phyloP scores from a whole-genome alignment of 345 rosid genomes.

The Xanthoceras sorbifolium region DNA sequence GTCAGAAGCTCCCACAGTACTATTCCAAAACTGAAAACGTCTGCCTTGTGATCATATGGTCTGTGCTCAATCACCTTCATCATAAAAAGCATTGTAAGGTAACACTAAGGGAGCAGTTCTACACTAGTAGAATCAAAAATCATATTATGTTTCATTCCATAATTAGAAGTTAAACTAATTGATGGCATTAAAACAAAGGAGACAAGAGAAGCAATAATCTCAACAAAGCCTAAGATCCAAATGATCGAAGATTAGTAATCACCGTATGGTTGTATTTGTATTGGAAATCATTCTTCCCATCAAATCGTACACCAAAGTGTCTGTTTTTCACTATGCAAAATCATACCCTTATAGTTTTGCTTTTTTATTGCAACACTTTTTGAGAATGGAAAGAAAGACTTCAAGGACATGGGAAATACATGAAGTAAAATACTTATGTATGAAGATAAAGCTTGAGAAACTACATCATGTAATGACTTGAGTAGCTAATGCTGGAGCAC shows the following conservation, averaged over 20 bases:
- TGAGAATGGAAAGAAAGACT: neutral
- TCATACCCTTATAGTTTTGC: neutral
- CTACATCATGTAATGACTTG: neutral
- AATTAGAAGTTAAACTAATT: neutral
- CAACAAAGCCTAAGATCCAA: neutral
- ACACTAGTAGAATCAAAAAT: neutral
- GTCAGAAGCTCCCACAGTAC: slow-evolving; percentile 93
- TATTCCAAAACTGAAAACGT: slow-evolving; percentile 88
- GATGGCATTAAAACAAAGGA: neutral
- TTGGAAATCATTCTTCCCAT: neutral
- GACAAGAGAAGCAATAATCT: neutral
- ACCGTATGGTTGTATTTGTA: neutral
- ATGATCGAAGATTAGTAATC: neutral
- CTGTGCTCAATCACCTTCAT: slow-evolving; percentile 92
- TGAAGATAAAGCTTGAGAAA: neutral
- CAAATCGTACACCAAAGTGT: neutral
- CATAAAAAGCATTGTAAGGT: slow-evolving; percentile 25
- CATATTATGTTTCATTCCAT: neutral
- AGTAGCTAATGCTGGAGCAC: neutral
- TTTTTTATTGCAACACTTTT: neutral
- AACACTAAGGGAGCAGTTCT: slow-evolving; percentile 6
- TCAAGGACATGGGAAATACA: neutral
- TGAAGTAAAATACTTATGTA: neutral
- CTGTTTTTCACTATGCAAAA: neutral
- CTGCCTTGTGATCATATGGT: slow-evolving; percentile 89